These are phyloP conservation scores for Bipolaris zeicola DNA, from an alignment of 2,329 filamentous ascomycete genomes.

Conservation along the genomic window DNA sequence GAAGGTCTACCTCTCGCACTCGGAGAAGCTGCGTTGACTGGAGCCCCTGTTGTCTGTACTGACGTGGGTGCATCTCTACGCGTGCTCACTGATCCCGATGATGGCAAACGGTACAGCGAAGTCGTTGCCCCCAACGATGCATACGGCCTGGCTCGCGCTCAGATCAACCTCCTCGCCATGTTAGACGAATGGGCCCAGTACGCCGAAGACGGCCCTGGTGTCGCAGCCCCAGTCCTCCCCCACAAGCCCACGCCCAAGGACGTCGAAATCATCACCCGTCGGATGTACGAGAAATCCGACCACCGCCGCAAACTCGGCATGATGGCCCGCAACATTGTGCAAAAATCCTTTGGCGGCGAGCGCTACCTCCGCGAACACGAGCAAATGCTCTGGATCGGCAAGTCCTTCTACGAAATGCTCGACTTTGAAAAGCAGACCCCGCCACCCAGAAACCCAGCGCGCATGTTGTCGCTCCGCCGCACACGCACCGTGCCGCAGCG, in stretches of 20 bases:
- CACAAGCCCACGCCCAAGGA: slow-evolving; percentile 58
- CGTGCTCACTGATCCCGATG: slow-evolving; percentile 60
- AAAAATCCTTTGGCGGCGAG: slow-evolving; percentile 64
- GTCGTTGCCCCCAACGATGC: slow-evolving; percentile 70
- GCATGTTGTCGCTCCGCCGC: slow-evolving; percentile 31
- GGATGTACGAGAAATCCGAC: slow-evolving; percentile 66
- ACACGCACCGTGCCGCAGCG: slow-evolving; percentile 10
- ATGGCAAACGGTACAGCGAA: slow-evolving; percentile 60
- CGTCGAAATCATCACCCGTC: slow-evolving; percentile 59
- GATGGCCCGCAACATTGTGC: slow-evolving; percentile 63
- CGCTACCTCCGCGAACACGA: slow-evolving; percentile 67
- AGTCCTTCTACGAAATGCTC: slow-evolving; percentile 44
- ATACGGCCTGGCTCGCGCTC: slow-evolving; percentile 63
- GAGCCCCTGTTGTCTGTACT: slow-evolving; percentile 62
- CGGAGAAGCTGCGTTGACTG: slow-evolving; percentile 63
- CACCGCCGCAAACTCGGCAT: slow-evolving; percentile 64
- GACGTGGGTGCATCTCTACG: slow-evolving; percentile 62
- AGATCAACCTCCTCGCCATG: slow-evolving; percentile 66
- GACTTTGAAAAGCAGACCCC: slow-evolving; percentile 33
- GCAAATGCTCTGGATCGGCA: slow-evolving; percentile 54
- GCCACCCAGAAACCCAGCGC: slow-evolving; percentile 38
- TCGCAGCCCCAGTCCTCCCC: slow-evolving; percentile 51
- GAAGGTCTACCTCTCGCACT: slow-evolving; percentile 63
- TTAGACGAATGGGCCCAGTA: slow-evolving; percentile 66
- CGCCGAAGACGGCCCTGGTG: slow-evolving; percentile 56